A percentile compares a stretch with the other conserved stretches of the same genome.
phyloP scores from a whole-genome alignment of 257 asterid genomes.

The Gentiana straminea region DNA sequence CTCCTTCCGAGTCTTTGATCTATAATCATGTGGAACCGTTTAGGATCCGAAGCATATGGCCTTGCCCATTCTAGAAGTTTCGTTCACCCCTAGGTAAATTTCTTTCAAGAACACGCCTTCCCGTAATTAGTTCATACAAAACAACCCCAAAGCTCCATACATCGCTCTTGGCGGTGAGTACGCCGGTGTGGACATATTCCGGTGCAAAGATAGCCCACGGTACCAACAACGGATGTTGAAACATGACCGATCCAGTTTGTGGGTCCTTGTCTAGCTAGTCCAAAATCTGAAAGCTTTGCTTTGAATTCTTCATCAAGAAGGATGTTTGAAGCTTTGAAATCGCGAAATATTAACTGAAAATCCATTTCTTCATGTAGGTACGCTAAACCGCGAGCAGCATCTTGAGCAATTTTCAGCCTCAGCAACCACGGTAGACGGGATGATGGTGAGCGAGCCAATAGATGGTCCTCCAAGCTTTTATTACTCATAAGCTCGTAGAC shows the following conservation, averaged over 20 bases:
- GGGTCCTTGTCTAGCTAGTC: slow-evolving; percentile 93
- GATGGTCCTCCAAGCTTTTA: slow-evolving; percentile 86
- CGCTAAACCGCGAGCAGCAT: slow-evolving; percentile 89
- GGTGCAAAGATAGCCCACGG: slow-evolving; percentile 44
- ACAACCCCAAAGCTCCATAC: slow-evolving; percentile 97
- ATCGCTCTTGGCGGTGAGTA: slow-evolving; percentile 81
- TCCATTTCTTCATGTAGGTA: slow-evolving; percentile 97
- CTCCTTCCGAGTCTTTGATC: slow-evolving; percentile 63
- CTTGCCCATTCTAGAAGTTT: slow-evolving; percentile 86
- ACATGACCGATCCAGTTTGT: slow-evolving; percentile 64
- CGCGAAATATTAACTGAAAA: slow-evolving; percentile 91
- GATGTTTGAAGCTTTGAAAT: slow-evolving; percentile 84
- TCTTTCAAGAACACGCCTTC: slow-evolving; percentile 80
- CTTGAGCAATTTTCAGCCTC: slow-evolving; percentile 76
- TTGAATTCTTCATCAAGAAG: slow-evolving; percentile 76
- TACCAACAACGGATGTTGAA: slow-evolving; percentile 61
- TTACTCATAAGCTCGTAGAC: slow-evolving; percentile 85
- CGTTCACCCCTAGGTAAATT: slow-evolving; percentile 81
- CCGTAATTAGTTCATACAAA: slow-evolving; percentile 80
- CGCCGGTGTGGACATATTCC: slow-evolving; percentile 71
- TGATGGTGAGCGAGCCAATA: slow-evolving; percentile 43
- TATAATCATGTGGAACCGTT: slow-evolving; percentile 59
- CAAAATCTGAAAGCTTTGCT: slow-evolving; percentile 89
- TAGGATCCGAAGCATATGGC: slow-evolving; percentile 70
- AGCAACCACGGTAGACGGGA: slow-evolving; percentile 64